These are phyloP conservation scores for Sarocladiaceae sp. DNA, from an alignment of 2,329 filamentous ascomycete species.

Conservation along the genomic window DNA sequence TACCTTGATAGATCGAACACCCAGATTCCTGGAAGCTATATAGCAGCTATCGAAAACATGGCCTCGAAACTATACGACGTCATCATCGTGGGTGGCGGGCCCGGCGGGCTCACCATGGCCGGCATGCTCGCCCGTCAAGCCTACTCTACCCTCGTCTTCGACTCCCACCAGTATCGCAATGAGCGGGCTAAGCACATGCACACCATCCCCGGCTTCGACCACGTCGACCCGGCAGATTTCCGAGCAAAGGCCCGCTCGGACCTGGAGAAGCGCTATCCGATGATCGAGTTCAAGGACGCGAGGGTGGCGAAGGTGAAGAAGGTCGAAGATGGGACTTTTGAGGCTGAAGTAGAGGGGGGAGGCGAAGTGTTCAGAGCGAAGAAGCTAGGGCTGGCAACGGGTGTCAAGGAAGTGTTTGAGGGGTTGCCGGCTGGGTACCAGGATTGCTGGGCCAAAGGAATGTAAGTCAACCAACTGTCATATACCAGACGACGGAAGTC, in stretches of 20 bases:
- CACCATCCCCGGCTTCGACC: constrained; percentile 33
- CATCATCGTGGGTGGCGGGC: constrained; percentile 47
- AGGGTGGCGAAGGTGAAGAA: constrained; percentile 22
- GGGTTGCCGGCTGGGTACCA: constrained; percentile 44
- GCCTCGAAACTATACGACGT: constrained; percentile 35
- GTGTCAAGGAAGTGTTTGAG: constrained; percentile 43
- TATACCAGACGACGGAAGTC: background rate
- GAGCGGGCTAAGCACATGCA: constrained; percentile 41
- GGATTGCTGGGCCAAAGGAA: constrained; percentile 46
- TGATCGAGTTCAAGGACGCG: constrained; percentile 25
- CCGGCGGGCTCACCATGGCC: constrained; percentile 42
- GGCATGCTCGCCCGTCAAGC: constrained; percentile 42
- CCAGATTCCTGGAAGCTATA: background rate
- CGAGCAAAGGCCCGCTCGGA: constrained; percentile 27
- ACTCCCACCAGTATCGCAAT: constrained; percentile 46
- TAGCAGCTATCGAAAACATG: constrained; percentile 9
- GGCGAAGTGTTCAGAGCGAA: constrained; percentile 39
- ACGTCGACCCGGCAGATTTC: constrained; percentile 27
- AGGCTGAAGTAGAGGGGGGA: constrained; percentile 28
- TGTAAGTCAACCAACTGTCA: too few relatives aligned
- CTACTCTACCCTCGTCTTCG: constrained; percentile 41
- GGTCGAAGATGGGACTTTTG: constrained; percentile 24
- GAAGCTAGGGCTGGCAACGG: constrained; percentile 50
- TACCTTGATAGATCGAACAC: background rate
- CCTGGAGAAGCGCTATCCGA: constrained; percentile 26